Evolutionary conservation across 129 eudicot species (phyloP), one percentile per base, ranked within the genome.

Genomic region (Flaveria robusta): DNA sequence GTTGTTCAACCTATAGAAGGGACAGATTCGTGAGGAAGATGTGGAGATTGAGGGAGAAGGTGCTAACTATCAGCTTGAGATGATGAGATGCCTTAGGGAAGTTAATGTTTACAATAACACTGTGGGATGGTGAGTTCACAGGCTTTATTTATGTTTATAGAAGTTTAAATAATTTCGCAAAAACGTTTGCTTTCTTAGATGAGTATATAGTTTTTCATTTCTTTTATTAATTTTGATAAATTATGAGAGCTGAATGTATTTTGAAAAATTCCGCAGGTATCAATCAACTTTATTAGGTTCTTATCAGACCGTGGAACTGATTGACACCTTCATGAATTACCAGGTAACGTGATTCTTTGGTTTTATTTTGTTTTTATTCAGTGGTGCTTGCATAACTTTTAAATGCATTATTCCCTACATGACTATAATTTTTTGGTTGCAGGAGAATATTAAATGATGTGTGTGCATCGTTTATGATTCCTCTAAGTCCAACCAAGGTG

Each of bases 31-130:
- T 14, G 99, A 91, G 77, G 99, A 95, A 68, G 99, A 91, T 50
- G 99, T 91, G 81, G 99, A 95, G 88, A 83, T 91, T 81, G 99
- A 95, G 72, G 89, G 96, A 41, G 99, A 95, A 2, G 97, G 99
- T 87, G 97, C 99, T 37, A 95, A 95, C 84, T 95, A 95, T 86
- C 99, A 95, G 82, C 99, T 95, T 79, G 99, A 95, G 74, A 95
- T 95, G 99, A 95, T 95, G 99, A 87, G 99, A 82, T 95, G 99
- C 87, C 81, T 95, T 63, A 87, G 99, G 82, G 99, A 95, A 88
- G 99, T 95, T 81, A 95, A 95, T 78, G 99, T 95, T 37, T 97
- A 95, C 87, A 95, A 95, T 77, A 95, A 95, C 85, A 95, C 99
- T 50, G 99, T 95, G 54, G 99, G 99, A 79, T 95, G 99, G 99